Conservation (phyloP, 352 stramenopile species). For the Phytophthora cajani region DNA sequence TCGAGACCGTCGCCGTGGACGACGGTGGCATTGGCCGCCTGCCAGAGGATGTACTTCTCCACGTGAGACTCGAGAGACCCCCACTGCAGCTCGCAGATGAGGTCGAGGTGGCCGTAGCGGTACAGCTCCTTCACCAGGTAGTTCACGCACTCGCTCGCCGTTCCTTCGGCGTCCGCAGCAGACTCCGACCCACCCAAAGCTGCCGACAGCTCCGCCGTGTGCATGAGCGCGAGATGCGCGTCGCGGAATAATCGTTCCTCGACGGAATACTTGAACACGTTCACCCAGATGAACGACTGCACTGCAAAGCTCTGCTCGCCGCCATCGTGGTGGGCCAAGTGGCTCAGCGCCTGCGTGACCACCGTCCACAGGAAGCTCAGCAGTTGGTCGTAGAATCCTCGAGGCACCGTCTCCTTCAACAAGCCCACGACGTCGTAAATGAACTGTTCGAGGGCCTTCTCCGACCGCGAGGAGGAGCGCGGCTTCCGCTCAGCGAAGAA, state of each 20-base stretch:
- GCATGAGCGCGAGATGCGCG: conserved; percentile 78
- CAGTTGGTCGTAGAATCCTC: conserved; percentile 60
- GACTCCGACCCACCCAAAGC: conserved; percentile 21
- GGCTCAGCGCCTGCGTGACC: conserved; percentile 57
- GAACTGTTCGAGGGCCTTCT: conserved; percentile 57
- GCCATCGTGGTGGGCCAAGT: conserved; percentile 35
- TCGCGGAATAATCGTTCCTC: conserved; percentile 69
- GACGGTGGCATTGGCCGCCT: conserved; percentile 74
- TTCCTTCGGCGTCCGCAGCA: conserved; percentile 31
- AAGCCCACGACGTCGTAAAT: conserved; percentile 68
- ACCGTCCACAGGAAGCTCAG: conserved; percentile 75
- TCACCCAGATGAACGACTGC: conserved; percentile 84
- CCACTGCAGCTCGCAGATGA: conserved; percentile 82
- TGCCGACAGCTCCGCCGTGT: conserved; percentile 54
- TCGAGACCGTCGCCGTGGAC: conserved; percentile 45
- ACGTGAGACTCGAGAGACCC: conserved; percentile 61
- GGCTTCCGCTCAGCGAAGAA: conserved; percentile 49
- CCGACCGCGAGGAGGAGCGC: conserved; percentile 8
- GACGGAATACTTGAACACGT: conserved; percentile 84
- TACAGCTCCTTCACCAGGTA: conserved; percentile 80
- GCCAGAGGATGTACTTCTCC: conserved; percentile 77
- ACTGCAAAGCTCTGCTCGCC: conserved; percentile 44
- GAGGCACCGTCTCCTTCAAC: conserved; percentile 72
- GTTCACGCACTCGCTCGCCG: conserved; percentile 68
- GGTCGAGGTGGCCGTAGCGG: conserved; percentile 66